Conservation (phyloP, 768 basidiomycete genomes). For the Amanita pallidorosea region DNA sequence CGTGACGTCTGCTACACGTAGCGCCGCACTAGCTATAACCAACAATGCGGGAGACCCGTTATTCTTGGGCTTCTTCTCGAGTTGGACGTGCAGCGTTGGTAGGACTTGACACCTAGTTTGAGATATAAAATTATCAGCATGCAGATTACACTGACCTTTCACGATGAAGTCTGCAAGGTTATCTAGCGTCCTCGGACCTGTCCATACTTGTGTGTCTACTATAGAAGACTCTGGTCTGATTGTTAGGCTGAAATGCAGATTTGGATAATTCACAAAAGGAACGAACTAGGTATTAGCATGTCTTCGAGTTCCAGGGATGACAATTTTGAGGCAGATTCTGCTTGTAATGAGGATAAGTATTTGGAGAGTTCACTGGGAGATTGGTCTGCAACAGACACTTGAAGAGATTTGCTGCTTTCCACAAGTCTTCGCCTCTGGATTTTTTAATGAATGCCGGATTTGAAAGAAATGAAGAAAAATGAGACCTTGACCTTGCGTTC, state of each 20-base stretch:
- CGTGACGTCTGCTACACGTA: constrained; percentile 85
- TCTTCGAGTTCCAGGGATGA: constrained; percentile 76
- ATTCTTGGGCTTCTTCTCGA: constrained; percentile 66
- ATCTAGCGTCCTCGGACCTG: constrained; percentile 59
- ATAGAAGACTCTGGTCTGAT: constrained; percentile 57
- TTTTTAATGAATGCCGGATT: constrained; percentile 3
- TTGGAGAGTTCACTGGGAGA: constrained; percentile 46
- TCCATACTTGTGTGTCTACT: constrained; percentile 68
- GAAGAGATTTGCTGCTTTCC: constrained; percentile 25
- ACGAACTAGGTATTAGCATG: constrained; percentile 64
- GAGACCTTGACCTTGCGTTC: constrained; percentile 60
- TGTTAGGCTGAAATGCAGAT: constrained; percentile 29
- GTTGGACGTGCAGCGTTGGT: constrained; percentile 55
- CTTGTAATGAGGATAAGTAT: constrained; percentile 57
- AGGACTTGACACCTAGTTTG: constrained; percentile 31
- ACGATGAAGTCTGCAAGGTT: constrained; percentile 66
- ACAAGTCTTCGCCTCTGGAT: constrained; percentile 56
- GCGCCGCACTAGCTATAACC: constrained; percentile 79
- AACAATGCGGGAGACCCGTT: constrained; percentile 83
- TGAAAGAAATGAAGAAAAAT: constrained; percentile 3
- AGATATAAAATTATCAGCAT: neutral
- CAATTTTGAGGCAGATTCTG: constrained; percentile 56
- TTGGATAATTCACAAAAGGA: constrained; percentile 3
- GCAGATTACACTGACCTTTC: constrained; percentile 35
- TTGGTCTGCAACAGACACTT: constrained; percentile 45